Percentiles rank a stretch among this genome's conserved stretches.
Evolutionary conservation across 2,329 filamentous ascomycete genomes (phyloP).

Genomic region (Penicillium crustosum): DNA sequence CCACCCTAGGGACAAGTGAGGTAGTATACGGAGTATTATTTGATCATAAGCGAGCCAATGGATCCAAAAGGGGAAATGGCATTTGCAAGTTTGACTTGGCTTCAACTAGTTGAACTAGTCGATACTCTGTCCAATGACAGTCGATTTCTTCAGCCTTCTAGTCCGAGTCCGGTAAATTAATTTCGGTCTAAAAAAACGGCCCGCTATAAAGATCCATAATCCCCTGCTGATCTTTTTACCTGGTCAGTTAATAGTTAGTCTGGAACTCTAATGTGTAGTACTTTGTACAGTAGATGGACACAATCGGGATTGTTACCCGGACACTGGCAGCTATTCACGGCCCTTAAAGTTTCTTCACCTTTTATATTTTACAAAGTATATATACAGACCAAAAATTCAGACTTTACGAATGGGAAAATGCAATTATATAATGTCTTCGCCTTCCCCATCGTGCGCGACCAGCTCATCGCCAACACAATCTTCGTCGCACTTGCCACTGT

Average conservation of each 20-base stretch:
- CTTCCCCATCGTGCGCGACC: conserved; percentile 18
- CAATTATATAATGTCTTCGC: conserved; percentile 17
- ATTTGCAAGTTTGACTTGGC: not conserved
- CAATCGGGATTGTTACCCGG: not conserved
- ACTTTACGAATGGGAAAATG: not conserved
- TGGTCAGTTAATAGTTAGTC: not conserved
- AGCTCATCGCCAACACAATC: conserved; percentile 25
- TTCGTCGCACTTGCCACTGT: conserved; percentile 29
- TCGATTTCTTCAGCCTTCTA: not conserved
- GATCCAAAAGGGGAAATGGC: not conserved
- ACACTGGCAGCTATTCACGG: not conserved
- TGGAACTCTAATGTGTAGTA: not conserved
- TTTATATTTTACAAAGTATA: not conserved
- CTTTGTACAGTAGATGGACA: not conserved
- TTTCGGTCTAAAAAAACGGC: not conserved
- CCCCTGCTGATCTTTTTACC: not conserved
- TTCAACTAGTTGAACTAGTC: not conserved
- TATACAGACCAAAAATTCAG: too few species aligned
- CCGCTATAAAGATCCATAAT: not conserved
- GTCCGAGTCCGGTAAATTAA: not conserved
- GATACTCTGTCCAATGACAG: conserved; percentile 2
- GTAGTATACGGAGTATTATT: not conserved
- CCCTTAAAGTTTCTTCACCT: not conserved
- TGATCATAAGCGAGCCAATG: not conserved
- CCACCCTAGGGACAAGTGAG: not conserved